Percentiles rank a stretch among this genome's conserved stretches.
phyloP scores from a whole-genome alignment of 1,284 basidiomycete species.

The Cryptococcus wingfieldii region DNA sequence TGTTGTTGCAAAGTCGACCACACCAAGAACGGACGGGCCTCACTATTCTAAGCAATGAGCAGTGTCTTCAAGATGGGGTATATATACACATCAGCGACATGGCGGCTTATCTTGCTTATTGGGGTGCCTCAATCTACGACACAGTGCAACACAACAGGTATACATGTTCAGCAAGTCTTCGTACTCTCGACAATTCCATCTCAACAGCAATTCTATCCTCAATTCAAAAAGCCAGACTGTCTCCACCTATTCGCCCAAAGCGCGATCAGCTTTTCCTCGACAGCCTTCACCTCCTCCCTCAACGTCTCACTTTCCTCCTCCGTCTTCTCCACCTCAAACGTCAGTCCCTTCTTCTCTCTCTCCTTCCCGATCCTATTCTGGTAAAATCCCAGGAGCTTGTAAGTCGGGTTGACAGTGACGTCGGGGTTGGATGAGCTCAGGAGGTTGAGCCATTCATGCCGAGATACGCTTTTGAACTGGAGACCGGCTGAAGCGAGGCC shows the following conservation, averaged over 20 bases:
- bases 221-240: slow-evolving; percentile 35
- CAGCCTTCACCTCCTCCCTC: slow-evolving; percentile 13
- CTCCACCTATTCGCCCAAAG: slow-evolving; percentile 38
- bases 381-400: slow-evolving; percentile 52
- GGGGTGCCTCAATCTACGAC: no score
- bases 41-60: no score
- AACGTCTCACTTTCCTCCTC: slow-evolving; percentile 29
- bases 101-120: no score
- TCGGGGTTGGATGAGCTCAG: slow-evolving; percentile 51
- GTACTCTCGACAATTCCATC: no score
- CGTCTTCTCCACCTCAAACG: slow-evolving; percentile 31
- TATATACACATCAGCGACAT: no score
- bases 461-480: slow-evolving; percentile 66
- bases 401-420: slow-evolving; percentile 53
- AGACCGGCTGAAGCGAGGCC: slow-evolving; percentile 63
- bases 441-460: slow-evolving; percentile 56
- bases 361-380: slow-evolving; percentile 29
- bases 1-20: no score
- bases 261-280: slow-evolving; percentile 28
- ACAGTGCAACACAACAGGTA: no score
- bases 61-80: no score
- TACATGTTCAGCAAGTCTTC: no score
- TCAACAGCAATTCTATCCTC: no score
- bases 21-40: no score
- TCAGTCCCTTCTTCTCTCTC: slow-evolving; percentile 24